Evolutionary conservation across 73 alveolate genomes (phyloP).

Genomic region (Blepharisma stoltei): DNA sequence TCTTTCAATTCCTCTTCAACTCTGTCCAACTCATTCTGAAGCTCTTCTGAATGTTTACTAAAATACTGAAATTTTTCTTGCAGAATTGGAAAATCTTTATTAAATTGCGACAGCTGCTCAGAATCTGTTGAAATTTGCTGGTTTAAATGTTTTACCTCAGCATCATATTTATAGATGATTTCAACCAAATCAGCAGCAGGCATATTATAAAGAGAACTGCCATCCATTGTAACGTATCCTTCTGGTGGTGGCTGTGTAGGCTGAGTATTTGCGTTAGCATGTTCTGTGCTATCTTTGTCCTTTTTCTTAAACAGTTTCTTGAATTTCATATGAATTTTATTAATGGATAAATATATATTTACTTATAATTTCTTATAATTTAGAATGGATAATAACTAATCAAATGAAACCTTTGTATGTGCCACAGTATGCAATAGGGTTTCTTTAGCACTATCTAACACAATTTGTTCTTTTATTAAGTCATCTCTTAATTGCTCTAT

Average conservation of each 20-base stretch:
- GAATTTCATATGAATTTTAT: neutral
- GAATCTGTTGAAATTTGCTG: neutral
- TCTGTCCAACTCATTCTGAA: neutral
- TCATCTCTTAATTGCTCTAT: too few relatives aligned
- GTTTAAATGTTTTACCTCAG: neutral
- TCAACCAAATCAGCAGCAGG: constrained; percentile 7
- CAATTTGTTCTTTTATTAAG: too few relatives aligned
- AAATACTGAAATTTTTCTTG: neutral
- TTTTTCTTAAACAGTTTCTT: neutral
- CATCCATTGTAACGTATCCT: neutral
- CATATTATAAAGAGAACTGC: neutral
- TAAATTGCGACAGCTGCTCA: neutral
- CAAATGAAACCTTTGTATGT: too few relatives aligned
- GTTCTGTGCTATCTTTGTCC: neutral
- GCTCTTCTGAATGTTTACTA: neutral
- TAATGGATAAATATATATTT: too few relatives aligned
- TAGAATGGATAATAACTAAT: too few relatives aligned
- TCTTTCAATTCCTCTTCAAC: constrained; percentile 1
- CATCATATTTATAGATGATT: neutral
- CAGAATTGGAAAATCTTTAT: neutral
- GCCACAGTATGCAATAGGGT: too few relatives aligned
- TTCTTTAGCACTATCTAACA: too few relatives aligned
- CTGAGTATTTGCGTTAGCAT: neutral
- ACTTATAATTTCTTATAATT: too few relatives aligned
- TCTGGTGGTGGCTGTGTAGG: neutral